phyloP scores from a whole-genome alignment of 1,139 yeast genomes.

The Candida sp. region DNA sequence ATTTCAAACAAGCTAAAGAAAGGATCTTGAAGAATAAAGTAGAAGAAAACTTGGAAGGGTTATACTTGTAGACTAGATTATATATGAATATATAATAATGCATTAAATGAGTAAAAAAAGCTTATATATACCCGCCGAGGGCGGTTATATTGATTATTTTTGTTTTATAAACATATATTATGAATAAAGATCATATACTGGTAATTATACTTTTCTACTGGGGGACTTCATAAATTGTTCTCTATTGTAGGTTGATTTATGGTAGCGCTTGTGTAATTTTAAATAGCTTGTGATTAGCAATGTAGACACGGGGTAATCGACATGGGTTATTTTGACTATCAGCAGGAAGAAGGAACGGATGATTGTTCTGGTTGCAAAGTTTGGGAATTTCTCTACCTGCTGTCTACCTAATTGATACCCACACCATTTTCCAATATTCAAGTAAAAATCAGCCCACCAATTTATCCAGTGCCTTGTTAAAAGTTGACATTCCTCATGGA shows the following conservation, averaged over 20 bases:
- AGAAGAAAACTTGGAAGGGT: conserved; percentile 94
- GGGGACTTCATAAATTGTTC: no score
- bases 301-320: no score
- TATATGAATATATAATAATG: neutral
- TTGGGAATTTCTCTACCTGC: conserved; percentile 46
- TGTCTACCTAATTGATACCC: conserved; percentile 48
- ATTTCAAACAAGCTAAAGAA: conserved; percentile 93
- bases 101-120: neutral
- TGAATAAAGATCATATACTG: no score
- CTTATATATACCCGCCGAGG: no score
- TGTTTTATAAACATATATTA: no score
- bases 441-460: conserved; percentile 38
- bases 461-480: conserved; percentile 48
- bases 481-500: conserved; percentile 56
- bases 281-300: no score
- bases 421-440: conserved; percentile 33
- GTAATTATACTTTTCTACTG: no score
- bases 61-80: conserved; percentile 55
- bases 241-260: no score
- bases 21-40: conserved; percentile 97
- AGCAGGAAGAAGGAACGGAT: no score
- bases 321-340: no score
- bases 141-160: no score
- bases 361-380: conserved; percentile 30
- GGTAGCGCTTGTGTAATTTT: no score